Percentiles rank a stretch among this genome's conserved stretches.
Conservation (phyloP, 2,329 filamentous ascomycete species). For the Corniculantispora saksenae region DNA sequence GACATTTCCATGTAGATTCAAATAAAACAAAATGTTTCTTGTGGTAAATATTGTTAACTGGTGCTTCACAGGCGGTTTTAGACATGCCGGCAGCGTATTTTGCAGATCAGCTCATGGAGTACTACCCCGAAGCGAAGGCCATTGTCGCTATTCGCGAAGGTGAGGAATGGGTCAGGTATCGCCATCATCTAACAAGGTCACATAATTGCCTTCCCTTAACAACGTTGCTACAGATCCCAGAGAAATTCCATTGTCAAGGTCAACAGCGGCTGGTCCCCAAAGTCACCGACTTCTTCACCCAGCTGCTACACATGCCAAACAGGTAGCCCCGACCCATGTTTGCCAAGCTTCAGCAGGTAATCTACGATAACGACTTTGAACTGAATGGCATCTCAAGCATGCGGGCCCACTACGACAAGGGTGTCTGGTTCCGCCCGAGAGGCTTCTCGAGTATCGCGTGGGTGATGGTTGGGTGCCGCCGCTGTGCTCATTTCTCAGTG, state of each 20-base stretch:
- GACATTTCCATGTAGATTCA: conserved; percentile 9
- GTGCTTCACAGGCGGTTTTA: neutral
- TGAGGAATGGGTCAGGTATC: conserved; percentile 2
- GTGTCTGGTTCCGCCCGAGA: conserved; percentile 18
- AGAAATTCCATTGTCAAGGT: neutral
- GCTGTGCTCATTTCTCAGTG: too few species aligned
- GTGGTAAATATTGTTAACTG: too few species aligned
- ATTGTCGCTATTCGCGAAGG: conserved; percentile 1
- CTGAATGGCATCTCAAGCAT: conserved; percentile 19
- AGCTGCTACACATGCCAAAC: neutral
- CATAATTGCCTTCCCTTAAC: neutral
- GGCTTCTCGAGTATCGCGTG: conserved; percentile 26
- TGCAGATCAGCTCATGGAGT: conserved; percentile 2
- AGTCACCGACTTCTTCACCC: neutral
- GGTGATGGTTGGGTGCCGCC: conserved; percentile 29
- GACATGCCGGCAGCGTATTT: conserved; percentile 6
- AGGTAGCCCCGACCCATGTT: neutral
- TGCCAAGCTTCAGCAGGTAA: conserved; percentile 24
- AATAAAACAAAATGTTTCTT: too few species aligned
- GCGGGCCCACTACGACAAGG: conserved; percentile 25
- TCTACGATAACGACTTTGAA: conserved; percentile 12
- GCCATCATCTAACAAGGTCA: neutral
- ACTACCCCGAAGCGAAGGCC: conserved; percentile 8
- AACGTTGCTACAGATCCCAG: neutral
- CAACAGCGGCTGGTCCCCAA: neutral